Evolutionary conservation across 345 rosid genomes (phyloP), one percentile per base, ranked within the genome.

Genomic region (Carallia pectinifolia): DNA sequence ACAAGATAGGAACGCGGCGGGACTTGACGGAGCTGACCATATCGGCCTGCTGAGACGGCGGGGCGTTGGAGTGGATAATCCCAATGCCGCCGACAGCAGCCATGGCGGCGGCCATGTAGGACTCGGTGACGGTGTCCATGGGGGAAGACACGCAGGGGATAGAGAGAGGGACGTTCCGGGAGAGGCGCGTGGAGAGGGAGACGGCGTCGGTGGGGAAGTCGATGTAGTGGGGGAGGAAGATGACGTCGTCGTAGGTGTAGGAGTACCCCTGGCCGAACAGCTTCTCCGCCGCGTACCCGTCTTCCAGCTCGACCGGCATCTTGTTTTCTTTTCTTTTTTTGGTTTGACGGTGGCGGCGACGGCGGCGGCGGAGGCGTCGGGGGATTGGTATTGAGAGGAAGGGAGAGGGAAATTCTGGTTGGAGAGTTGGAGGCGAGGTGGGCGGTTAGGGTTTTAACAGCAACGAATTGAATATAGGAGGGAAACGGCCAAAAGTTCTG

Each of bases 41-140:
- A 4, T 81, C 65, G 4, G 97, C 97, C 63, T 95, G 99, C n/a
- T 82, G 74, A 0, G 85, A 75, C 18, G 92, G 69, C 39, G 85
- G 63, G 50, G 77, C 76, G 77, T 92, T 95, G 61, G 85, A 88
- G 77, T 95, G 97, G 40, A 95, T 79, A 68, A 92, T 79, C 52
- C 93, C 96, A 9, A 95, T 88, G 27, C 90, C 90, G 0, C 99
- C 97, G 2, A 92, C 77, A 0, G 96, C 79, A 7, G 99, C 97
- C 96, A 94, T 86, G 64, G 97, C 83, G 16, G 96, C 78, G 30
- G 97, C 98, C 97, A 91, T 91, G 83, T 85, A 77, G 37, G 95
- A 83, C 71, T 89, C 97, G 0, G 97, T 87, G 34, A 92, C 99
- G 18, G 99, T 95, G 72, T 95, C 98, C 98, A 94, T 91, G 5